Evolutionary conservation across 1,139 yeast genomes (phyloP), one percentile per base, ranked within the genome.

Genomic region (Blastobotrys ciferrii): DNA sequence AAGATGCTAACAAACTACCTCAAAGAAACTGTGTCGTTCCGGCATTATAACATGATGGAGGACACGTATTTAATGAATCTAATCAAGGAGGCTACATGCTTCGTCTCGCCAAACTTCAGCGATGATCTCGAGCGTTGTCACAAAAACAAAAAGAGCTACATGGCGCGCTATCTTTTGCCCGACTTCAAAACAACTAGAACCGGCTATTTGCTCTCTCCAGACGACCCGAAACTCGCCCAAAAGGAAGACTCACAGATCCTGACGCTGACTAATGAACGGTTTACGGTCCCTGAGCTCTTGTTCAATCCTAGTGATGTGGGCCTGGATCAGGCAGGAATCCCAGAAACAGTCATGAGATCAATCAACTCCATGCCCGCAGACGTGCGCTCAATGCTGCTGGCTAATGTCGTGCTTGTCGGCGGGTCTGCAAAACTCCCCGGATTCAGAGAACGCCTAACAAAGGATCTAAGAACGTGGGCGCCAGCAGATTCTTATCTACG

Each of bases 11-110:
- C 88, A 48, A 96, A 96, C 7, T 78, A 85, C 47, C 68, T 94
- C 45, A 75, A 89, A 53, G 98, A 92, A 60, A 74, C 87, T 40
- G 79, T 92, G 13, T 88, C 97, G 2, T 92, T 87, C 63, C 76
- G 98, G 51, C 95, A 94, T 69, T 92, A 91, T 67, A 94, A 94
- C 62, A 91, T 94, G 60, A 82, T 87, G 64, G 97, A 91, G 53
- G 98, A 94, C 65, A 86, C 96, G 0, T 75, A 86, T 5, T 70
- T 94, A 45, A 83, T 92, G 46, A 87, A 91, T 62, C 82, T 86
- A 35, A 86, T 94, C 57, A 92, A 94, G 62, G 96, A 92, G 60
- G 73, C 78, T 32, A 77, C 94, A 4, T 80, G 92, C 59, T 89
- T 80, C 64, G 80, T 91, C 42, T 83, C 95, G 0, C 58, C 62